Percentiles rank a stretch among this genome's conserved stretches.
phyloP scores from a whole-genome alignment of 106 monocot genomes.

The Allium sativum region DNA sequence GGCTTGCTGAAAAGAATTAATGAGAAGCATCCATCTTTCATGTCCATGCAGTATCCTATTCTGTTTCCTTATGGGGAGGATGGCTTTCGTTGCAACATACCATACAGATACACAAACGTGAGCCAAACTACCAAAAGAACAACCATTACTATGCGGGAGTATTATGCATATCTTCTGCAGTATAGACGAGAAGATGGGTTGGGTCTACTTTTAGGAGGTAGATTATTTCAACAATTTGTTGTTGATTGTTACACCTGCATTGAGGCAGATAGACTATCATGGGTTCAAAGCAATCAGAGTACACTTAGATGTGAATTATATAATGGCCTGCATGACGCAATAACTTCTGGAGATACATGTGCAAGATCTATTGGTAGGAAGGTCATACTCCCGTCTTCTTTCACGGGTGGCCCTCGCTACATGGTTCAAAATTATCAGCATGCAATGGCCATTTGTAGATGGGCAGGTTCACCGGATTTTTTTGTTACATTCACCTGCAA shows the following conservation, averaged over 20 bases:
- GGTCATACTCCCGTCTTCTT: not conserved
- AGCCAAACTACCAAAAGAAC: no score
- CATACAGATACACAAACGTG: not conserved
- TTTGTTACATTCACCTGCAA: no score
- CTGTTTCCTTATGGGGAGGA: not conserved
- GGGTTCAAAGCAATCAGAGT: not conserved
- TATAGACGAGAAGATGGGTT: no score
- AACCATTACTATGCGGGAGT: no score
- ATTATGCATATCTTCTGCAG: no score
- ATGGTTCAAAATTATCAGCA: no score
- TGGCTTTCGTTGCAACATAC: not conserved
- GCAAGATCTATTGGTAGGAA: not conserved
- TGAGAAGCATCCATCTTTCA: constrained; percentile 9
- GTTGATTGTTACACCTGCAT: not conserved
- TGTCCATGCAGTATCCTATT: constrained; percentile 2
- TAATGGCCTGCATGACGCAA: not conserved
- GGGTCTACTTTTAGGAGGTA: no score
- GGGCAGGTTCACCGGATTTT: no score
- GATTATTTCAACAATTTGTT: not conserved
- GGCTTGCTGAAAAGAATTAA: constrained; percentile 3
- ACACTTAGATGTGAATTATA: not conserved
- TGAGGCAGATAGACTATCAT: not conserved
- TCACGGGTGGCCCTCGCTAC: not conserved
- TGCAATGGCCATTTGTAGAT: no score
- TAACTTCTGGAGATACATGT: no score